Percentiles rank a stretch among this genome's conserved stretches.
phyloP scores from a whole-genome alignment of 1,284 basidiomycete genomes.

The Cutaneotrichosporon cavernicola region DNA sequence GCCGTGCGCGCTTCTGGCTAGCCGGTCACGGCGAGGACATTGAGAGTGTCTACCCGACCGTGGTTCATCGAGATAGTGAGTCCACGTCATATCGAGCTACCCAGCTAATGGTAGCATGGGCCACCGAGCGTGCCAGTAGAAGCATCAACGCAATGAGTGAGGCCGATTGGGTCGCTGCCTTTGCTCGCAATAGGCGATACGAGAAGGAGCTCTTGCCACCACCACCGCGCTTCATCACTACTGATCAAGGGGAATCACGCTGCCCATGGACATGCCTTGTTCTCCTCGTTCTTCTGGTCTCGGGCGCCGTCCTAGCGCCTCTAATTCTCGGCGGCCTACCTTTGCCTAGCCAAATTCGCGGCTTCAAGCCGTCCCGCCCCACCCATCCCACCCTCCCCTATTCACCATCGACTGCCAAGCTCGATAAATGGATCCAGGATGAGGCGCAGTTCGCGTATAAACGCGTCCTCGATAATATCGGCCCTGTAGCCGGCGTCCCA shows the following conservation, averaged over 20 bases:
- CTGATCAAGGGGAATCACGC: neutral
- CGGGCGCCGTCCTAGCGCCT: neutral
- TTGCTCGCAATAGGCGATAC: neutral
- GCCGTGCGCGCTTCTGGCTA: slow-evolving; percentile 17
- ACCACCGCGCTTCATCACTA: neutral
- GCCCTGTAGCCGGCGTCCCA: slow-evolving; percentile 43
- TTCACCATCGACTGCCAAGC: neutral
- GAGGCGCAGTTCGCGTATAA: slow-evolving; percentile 28
- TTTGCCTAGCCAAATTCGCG: neutral
- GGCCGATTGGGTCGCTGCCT: slow-evolving; percentile 6
- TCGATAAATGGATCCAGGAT: slow-evolving; percentile 13
- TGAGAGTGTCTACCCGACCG: slow-evolving; percentile 1
- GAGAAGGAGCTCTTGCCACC: slow-evolving; percentile 5
- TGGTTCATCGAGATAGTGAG: neutral
- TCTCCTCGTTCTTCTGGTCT: neutral
- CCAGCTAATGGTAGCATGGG: neutral
- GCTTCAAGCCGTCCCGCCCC: neutral
- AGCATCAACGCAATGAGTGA: neutral
- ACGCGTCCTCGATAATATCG: slow-evolving; percentile 44
- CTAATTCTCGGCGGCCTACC: neutral
- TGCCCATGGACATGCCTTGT: neutral
- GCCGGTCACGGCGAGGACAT: slow-evolving; percentile 14
- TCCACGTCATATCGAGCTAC: neutral
- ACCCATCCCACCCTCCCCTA: neutral
- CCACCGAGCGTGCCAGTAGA: neutral